Evolutionary conservation across 164 flowering plant species (phyloP).

Genomic region (Dillenia turbinata): DNA sequence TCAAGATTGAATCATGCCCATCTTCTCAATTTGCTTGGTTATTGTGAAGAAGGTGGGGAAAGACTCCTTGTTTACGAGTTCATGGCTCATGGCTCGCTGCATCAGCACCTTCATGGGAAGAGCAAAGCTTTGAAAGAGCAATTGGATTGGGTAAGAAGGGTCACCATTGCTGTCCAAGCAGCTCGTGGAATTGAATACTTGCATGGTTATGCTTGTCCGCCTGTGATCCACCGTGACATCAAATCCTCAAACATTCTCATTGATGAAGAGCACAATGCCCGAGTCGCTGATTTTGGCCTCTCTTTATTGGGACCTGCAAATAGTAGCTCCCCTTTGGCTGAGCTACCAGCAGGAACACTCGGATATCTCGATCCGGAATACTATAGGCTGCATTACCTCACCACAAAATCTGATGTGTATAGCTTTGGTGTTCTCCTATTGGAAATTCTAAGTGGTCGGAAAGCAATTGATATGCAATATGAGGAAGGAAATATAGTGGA

Average conservation of each 20-base stretch:
- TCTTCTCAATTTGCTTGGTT: conserved; percentile 84
- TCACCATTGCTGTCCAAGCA: conserved; percentile 95
- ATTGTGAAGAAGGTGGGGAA: conserved; percentile 93
- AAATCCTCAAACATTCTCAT: conserved; percentile 92
- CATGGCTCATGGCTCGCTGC: conserved; percentile 96
- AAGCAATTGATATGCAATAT: conserved; percentile 87
- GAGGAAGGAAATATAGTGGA: conserved; percentile 93
- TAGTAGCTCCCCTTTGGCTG: conserved; percentile 84
- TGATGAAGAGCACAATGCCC: conserved; percentile 93
- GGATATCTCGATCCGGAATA: conserved; percentile 97
- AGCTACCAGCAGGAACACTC: conserved; percentile 90
- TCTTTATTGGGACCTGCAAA: conserved; percentile 91
- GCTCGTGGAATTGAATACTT: conserved; percentile 92
- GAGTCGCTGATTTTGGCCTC: conserved; percentile 91
- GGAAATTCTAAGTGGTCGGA: conserved; percentile 85
- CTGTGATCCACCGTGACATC: conserved; percentile 92
- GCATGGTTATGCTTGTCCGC: conserved; percentile 97
- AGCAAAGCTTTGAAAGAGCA: conserved; percentile 55
- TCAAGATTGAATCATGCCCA: conserved; percentile 94
- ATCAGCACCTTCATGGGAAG: conserved; percentile 88
- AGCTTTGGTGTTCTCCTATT: conserved; percentile 88
- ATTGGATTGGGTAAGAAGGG: conserved; percentile 83
- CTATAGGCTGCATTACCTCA: conserved; percentile 89
- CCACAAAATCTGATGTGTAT: conserved; percentile 92
- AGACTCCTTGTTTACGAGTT: conserved; percentile 95